Evolutionary conservation across 371 early-diverging fungal species (phyloP).

Genomic region (Mucor sp.): DNA sequence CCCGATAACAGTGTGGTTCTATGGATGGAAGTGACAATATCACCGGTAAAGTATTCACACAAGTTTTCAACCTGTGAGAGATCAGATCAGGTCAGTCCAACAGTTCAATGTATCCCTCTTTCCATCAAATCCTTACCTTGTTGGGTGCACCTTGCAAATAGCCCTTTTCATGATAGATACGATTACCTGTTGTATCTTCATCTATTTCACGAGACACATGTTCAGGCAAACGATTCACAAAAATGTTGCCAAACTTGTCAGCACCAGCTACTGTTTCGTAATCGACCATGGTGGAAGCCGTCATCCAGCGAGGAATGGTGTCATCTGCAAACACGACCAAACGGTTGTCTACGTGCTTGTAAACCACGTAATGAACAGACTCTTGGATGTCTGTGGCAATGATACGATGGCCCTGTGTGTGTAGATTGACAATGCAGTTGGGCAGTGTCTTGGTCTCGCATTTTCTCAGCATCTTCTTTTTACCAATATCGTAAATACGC

Average conservation of each 20-base stretch:
- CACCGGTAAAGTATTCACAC: conserved; percentile 85
- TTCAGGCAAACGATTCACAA: conserved; percentile 74
- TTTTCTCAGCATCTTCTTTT: conserved; percentile 88
- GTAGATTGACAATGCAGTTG: conserved; percentile 68
- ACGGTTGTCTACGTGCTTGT: conserved; percentile 74
- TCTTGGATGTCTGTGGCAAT: conserved; percentile 88
- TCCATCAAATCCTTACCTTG: conserved; percentile 57
- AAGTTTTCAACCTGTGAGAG: conserved; percentile 54
- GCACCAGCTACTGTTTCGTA: conserved; percentile 93
- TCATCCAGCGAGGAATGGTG: conserved; percentile 87
- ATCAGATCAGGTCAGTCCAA: not conserved
- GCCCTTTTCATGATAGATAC: conserved; percentile 76
- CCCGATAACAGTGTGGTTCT: conserved; percentile 81
- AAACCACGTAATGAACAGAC: conserved; percentile 81
- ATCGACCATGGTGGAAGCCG: conserved; percentile 80
- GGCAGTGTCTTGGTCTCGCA: conserved; percentile 86
- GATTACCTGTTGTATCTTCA: conserved; percentile 86
- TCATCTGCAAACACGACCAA: conserved; percentile 94
- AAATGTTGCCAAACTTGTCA: conserved; percentile 97
- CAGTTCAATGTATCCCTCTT: too few species aligned
- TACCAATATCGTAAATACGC: conserved; percentile 93
- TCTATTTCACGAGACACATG: conserved; percentile 74
- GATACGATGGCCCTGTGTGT: conserved; percentile 87
- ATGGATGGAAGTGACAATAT: conserved; percentile 80
- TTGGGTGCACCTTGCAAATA: conserved; percentile 85